Percentiles rank a stretch among this genome's conserved stretches.
Conservation (phyloP, 345 rosid species). For the Bruguiera sexangula region DNA sequence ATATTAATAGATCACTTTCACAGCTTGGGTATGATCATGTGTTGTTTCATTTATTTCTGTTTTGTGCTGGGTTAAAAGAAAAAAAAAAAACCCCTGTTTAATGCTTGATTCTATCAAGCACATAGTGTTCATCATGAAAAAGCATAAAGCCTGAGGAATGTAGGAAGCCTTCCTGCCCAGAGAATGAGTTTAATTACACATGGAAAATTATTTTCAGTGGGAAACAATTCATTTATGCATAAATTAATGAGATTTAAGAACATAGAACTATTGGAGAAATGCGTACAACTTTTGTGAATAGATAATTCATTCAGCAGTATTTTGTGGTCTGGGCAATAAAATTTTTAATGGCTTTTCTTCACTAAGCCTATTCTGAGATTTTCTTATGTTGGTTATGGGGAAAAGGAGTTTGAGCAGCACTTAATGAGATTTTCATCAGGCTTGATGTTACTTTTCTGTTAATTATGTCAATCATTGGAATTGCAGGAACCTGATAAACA, state of each 20-base stretch:
- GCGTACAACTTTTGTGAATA: not conserved
- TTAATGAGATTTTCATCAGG: not conserved
- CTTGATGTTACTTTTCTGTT: slow-evolving; percentile 9
- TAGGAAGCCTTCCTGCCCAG: too few species aligned
- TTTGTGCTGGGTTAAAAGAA: not conserved
- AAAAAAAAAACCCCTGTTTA: too few species aligned
- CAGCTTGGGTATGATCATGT: slow-evolving; percentile 81
- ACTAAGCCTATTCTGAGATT: not conserved
- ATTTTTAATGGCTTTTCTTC: not conserved
- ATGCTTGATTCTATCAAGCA: too few species aligned
- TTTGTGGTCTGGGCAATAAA: slow-evolving; percentile 2
- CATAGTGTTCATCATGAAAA: too few species aligned
- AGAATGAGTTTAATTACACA: too few species aligned
- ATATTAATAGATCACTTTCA: slow-evolving; percentile 94
- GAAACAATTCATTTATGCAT: too few species aligned
- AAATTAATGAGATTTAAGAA: too few species aligned
- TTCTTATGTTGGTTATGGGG: not conserved
- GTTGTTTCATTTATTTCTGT: slow-evolving; percentile 5
- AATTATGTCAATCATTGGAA: slow-evolving; percentile 20
- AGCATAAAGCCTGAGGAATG: too few species aligned
- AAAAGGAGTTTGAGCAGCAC: slow-evolving; percentile 8
- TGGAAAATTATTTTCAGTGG: too few species aligned
- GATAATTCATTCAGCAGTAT: not conserved
- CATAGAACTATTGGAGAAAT: too few species aligned
- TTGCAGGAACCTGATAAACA: slow-evolving; percentile 95